Evolutionary conservation across 2,329 filamentous ascomycete species (phyloP), one percentile per base, ranked within the genome.

Genomic region (Cladophialophora immunda): DNA sequence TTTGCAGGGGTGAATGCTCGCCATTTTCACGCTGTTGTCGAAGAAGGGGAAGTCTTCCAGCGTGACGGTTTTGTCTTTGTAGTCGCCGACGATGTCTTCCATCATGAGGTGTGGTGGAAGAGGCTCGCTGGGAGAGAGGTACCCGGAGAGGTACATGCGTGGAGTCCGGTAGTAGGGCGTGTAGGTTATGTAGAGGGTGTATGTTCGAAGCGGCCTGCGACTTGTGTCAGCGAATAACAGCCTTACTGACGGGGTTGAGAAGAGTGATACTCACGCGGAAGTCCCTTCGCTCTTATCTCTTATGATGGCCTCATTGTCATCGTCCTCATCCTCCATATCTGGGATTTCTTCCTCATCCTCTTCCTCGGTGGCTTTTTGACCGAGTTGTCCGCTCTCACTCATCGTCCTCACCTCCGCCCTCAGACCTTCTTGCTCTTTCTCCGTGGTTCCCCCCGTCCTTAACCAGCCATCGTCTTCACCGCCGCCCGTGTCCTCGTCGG

Each of bases 111-210:
- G 86, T 2, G 93, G 93, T 3, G 91, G 88, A 0, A 97, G 89
- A 1, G 94, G 93, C 71, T 93, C 91, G 30, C 92, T 92, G 65
- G 88, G 87, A 29, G 91, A 86, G 13, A 88, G 83, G 80, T 98
- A 98, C 74, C 95, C 95, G 0, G 93, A 96, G 56, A 99, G 89
- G 80, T 97, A 99, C 75, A 98, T 88, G 36, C 95, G 92, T 0
- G 95, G 95, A 3, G 95, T 98, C 73, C 93, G 92, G 82, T 98
- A 99, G 84, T 97, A 97, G 41, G 94, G 92, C 4, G 94, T 92
- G 82, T 99, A 99, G 81, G 93, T 95, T 76, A 99, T 98, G 85
- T 99, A 99, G 72, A 99, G 90, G 53, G 92, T 97, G 80, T 99
- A 99, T n/a, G 92, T 97, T 73, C 95, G 91, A 59, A 92, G 87